Evolutionary conservation across 1,284 basidiomycete species (phyloP), one percentile per base, ranked within the genome.

Genomic region (Leccinum fallax): DNA sequence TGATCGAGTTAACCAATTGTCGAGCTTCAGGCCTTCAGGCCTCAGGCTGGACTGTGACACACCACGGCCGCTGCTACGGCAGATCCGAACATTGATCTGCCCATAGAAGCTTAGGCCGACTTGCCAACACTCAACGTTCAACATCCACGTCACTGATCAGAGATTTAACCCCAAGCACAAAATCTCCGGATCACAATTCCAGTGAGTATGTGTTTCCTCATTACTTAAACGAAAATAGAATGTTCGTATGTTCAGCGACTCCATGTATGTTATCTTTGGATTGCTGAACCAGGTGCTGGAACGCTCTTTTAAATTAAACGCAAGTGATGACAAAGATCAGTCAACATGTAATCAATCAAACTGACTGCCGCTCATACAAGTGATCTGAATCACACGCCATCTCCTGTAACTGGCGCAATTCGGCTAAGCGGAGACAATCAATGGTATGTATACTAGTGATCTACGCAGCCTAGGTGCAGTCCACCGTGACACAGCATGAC

Each of bases 281-380:
- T 30, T 32, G 26, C 26, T n/a, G 21, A 56, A n/a, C 28, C 28
- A 1, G 10, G 2, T 30, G n/a, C 5, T 30, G 15, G 51, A 40
- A n/a, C 43, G 15, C 24, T 10, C 28, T 24, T 28, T 24, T 21
- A 3, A 21, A 62, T 55, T 34, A 54, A 34, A 30, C 53, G 6
- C 16, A 32, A 34, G 11, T 16, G 30, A 59, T 11, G 46, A 36
- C 32, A 34, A 61, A 10, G 43, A 24, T 53, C 24, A 40, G 2
- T 11, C 36, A 21, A 30, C 57, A 11, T 30, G 3, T 3, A 15
- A 60, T 49, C 58, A 62, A 60, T 48, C 58, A 62, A 60, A 38
- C 15, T 10, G 10, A 48, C 60, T 34, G 54, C 16, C 61, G 26
- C 24, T 28, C 10, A 19, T 16, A 7, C 28, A 28, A 30, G 26